Percentiles rank a stretch among this genome's conserved stretches.
Conservation (phyloP, 2,329 filamentous ascomycete species). For the Colletotrichum navitas region DNA sequence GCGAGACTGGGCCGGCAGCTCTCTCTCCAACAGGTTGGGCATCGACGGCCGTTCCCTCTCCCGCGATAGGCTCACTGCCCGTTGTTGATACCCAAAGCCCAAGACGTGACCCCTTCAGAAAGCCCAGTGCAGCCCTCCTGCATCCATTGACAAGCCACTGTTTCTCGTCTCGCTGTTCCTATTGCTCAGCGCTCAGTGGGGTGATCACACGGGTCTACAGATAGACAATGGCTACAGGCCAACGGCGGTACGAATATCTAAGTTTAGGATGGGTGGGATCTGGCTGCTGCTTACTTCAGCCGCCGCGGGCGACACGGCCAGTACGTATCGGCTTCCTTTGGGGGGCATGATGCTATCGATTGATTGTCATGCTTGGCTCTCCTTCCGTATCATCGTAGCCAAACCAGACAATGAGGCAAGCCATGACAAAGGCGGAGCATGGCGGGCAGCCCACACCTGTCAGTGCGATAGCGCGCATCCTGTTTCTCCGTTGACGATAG, state of each 20-base stretch:
- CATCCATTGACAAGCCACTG: conserved; percentile 41
- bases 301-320: not conserved
- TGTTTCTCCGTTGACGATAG: conserved; percentile 6
- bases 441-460: conserved; percentile 16
- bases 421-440: conserved; percentile 16
- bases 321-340: conserved; percentile 1
- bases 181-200: conserved; percentile 36
- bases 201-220: conserved; percentile 25
- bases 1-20: conserved; percentile 13
- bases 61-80: conserved; percentile 28
- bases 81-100: conserved; percentile 36
- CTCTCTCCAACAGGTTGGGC: conserved; percentile 42
- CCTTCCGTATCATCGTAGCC: conserved; percentile 16
- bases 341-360: conserved; percentile 15
- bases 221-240: conserved; percentile 19
- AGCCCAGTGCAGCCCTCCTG: conserved; percentile 25
- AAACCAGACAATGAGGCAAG: conserved; percentile 21
- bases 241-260: not conserved
- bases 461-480: not conserved
- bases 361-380: conserved; percentile 18
- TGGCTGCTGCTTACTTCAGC: conserved; percentile 8
- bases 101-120: conserved; percentile 14
- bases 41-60: conserved; percentile 40
- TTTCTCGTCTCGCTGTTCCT: conserved; percentile 35
- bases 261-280: not conserved